Percentiles rank a stretch among this genome's conserved stretches.
Evolutionary conservation across 2,329 filamentous ascomycete genomes (phyloP).

Genomic region (Xylariaceae sp.): DNA sequence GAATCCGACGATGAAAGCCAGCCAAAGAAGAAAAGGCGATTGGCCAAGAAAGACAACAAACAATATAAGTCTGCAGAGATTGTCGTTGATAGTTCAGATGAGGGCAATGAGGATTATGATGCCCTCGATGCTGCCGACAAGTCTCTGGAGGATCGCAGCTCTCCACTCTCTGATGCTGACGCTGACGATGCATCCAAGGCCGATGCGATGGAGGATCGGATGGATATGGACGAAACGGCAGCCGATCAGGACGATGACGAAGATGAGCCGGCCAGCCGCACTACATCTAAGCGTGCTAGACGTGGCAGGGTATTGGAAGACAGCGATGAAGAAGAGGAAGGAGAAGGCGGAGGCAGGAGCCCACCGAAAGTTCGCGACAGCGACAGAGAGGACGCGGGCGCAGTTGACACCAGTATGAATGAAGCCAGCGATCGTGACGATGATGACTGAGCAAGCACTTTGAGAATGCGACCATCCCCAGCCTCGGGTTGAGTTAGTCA

Average conservation of each 20-base stretch:
- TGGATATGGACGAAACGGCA: constrained; percentile 50
- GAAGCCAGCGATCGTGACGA: constrained; percentile 35
- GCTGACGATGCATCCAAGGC: constrained; percentile 27
- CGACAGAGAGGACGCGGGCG: constrained; percentile 19
- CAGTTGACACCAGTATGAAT: constrained; percentile 34
- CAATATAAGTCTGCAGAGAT: constrained; percentile 89
- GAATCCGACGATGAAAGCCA: constrained; percentile 50
- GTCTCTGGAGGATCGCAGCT: constrained; percentile 35
- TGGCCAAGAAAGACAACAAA: constrained; percentile 47
- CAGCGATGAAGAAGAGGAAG: constrained; percentile 52
- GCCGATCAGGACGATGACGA: constrained; percentile 52
- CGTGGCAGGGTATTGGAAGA: constrained; percentile 52
- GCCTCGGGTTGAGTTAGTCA: no score
- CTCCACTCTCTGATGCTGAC: constrained; percentile 24
- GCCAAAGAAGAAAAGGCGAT: constrained; percentile 61
- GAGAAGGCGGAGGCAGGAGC: constrained; percentile 21
- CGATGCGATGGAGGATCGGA: constrained; percentile 40
- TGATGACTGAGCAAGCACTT: constrained; percentile 23
- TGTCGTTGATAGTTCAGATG: constrained; percentile 70
- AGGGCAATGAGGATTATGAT: constrained; percentile 38
- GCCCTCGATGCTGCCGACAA: constrained; percentile 46
- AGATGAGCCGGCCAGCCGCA: constrained; percentile 41
- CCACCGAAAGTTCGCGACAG: constrained; percentile 15
- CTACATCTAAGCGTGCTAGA: constrained; percentile 42
- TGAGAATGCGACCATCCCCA: no score